Conservation (phyloP, 805 yeast genomes). For the Ogataea paraovalis region DNA sequence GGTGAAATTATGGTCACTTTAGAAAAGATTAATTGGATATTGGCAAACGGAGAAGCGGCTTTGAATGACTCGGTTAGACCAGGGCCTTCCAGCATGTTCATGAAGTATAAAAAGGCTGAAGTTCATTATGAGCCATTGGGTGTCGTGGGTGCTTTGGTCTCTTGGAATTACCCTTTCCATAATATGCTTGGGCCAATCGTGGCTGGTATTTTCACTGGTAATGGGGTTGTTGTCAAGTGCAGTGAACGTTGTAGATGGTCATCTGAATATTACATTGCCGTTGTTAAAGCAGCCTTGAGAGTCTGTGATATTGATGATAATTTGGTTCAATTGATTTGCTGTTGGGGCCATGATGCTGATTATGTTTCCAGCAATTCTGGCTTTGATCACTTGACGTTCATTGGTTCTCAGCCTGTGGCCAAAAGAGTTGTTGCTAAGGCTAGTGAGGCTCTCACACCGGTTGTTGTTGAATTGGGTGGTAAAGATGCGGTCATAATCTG, state of each 20-base stretch:
- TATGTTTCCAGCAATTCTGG: constrained; percentile 80
- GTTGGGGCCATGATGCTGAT: constrained; percentile 84
- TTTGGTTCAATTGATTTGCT: constrained; percentile 81
- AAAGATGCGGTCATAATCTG: constrained; percentile 87
- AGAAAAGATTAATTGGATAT: constrained; percentile 88
- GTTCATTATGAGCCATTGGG: constrained; percentile 92
- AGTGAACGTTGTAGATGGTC: constrained; percentile 97
- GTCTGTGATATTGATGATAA: constrained; percentile 76
- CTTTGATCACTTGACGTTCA: constrained; percentile 84
- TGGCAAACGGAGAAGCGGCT: constrained; percentile 73
- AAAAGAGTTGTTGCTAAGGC: constrained; percentile 83
- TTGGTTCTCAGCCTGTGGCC: constrained; percentile 94
- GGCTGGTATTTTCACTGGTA: constrained; percentile 87
- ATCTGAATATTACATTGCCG: constrained; percentile 67
- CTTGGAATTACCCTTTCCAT: constrained; percentile 98
- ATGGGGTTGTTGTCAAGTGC: constrained; percentile 87
- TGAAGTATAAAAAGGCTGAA: constrained; percentile 90
- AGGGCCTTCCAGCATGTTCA: constrained; percentile 80
- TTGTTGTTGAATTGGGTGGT: constrained; percentile 95
- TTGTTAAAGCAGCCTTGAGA: constrained; percentile 68
- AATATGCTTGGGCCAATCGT: constrained; percentile 89
- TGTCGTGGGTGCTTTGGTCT: constrained; percentile 82
- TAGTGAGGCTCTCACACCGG: constrained; percentile 83
- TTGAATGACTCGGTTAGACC: constrained; percentile 72
- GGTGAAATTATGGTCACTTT: constrained; percentile 94